Evolutionary conservation across 192 early-diverging fungal genomes (phyloP).

Genomic region (Coemansia sp.): DNA sequence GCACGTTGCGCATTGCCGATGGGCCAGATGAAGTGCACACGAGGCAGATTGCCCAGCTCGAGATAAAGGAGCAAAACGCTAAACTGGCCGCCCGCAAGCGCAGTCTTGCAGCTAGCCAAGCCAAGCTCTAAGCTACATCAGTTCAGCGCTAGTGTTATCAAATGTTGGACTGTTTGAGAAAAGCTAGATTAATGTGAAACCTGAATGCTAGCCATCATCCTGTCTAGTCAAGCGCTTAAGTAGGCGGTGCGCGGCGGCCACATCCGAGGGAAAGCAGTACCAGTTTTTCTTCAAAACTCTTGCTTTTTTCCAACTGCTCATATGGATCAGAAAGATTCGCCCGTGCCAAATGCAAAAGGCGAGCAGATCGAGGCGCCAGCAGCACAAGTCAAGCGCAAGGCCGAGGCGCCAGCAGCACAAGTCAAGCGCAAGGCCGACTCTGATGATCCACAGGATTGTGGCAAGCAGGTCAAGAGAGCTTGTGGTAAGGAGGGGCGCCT

Average conservation of each 20-base stretch:
- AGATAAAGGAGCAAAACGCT: conserved; percentile 58
- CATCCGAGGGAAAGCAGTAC: neutral
- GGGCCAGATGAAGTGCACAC: conserved; percentile 93
- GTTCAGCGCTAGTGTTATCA: neutral
- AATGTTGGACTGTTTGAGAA: neutral
- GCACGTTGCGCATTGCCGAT: conserved; percentile 90
- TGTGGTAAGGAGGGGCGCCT: neutral
- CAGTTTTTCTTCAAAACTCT: neutral
- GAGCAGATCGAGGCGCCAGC: neutral
- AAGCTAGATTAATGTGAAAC: neutral
- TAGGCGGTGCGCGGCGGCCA: too few relatives aligned
- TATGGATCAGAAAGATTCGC: neutral
- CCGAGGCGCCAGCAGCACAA: neutral
- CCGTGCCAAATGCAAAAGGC: neutral
- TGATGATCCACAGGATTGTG: neutral
- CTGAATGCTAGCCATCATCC: neutral
- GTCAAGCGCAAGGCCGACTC: neutral
- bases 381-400: neutral
- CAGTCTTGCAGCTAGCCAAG: neutral
- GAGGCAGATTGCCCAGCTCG: conserved; percentile 77
- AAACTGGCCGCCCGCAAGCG: conserved; percentile 16
- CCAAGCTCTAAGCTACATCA: conserved; percentile 10
- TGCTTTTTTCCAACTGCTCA: neutral
- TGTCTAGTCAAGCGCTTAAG: too few relatives aligned
- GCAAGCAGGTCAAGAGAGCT: neutral